Base-by-base conservation (phyloP, 371 early-diverging fungal species). In the Chytridium lagenaria region DNA sequence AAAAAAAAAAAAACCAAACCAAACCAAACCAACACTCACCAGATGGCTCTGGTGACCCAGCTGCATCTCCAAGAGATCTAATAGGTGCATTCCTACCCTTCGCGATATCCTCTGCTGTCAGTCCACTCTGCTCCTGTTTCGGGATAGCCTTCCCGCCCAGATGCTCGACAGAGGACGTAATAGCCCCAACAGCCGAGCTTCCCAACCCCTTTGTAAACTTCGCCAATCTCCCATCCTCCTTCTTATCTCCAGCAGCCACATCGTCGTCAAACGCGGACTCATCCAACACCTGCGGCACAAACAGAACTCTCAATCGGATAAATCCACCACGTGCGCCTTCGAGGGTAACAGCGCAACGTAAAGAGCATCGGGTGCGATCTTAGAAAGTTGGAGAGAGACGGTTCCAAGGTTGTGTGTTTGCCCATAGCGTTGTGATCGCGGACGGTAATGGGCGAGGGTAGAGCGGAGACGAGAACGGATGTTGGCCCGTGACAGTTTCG, bases 391-490 rank as follows among this genome's bases (percentile, higher is more conserved):
- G 30, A 84, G 68, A 19, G 67, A 44, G 0, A 77, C 80, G 1
- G 77, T 73, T n/a, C 84, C 84, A 16, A 84, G 68, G 28, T 64
- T 34, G 71, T 77, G 64, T 81, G 73, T 31, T 71, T 72, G 1
- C 69, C 69, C 37, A 84, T 64, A 16, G 70, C 44, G 70, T 84
- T 82, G 70, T 64, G 77, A 66, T 84, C 84, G 19, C 69, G 71
- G 49, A 84, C 71, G 7, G 70, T 71, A 44, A 84, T 55, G n/a
- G 61, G 69, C 68, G 39, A 84, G 50, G 12, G 74, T 79, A 22
- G 80, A 78, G n/a, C 76, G 72, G 31, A 78, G 68, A 2, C 82
- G 80, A 15, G 77, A 75, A 28, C 65, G 30, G 26, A 84, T 71
- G 50, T 72, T 50, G 19, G 50, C 52, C 36, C 69, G 63, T 31